Conservation (phyloP, 2,329 filamentous ascomycete species). For the Pyrenophora tritici-repentis region DNA sequence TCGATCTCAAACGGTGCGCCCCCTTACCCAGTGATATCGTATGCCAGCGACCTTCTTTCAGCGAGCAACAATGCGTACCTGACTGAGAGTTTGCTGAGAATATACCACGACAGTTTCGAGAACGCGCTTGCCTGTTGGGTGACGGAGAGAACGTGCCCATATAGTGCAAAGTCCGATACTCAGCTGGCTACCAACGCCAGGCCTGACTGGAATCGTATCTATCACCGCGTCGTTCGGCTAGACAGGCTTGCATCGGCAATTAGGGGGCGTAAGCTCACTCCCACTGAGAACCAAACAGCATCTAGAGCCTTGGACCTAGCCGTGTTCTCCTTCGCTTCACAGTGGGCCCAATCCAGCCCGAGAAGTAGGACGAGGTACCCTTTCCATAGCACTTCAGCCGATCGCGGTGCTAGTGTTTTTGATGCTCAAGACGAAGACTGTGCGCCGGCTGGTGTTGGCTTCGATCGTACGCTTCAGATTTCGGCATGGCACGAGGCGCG, state of each 20-base stretch:
- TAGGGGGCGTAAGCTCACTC: slow-evolving; percentile 50
- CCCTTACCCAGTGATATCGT: slow-evolving; percentile 26
- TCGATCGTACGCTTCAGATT: slow-evolving; percentile 48
- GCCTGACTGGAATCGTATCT: slow-evolving; percentile 57
- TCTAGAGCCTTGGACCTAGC: slow-evolving; percentile 55
- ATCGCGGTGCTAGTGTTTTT: slow-evolving; percentile 16
- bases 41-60: slow-evolving; percentile 38
- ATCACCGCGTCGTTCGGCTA: slow-evolving; percentile 55
- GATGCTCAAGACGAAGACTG: slow-evolving; percentile 5
- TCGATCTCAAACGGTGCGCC: slow-evolving; percentile 25
- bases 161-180: slow-evolving; percentile 43
- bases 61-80: slow-evolving; percentile 49
- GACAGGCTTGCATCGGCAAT: slow-evolving; percentile 52
- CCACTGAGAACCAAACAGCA: slow-evolving; percentile 51
- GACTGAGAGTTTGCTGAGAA: slow-evolving; percentile 52
- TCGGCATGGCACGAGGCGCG: slow-evolving; percentile 52
- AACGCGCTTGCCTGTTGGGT: slow-evolving; percentile 61
- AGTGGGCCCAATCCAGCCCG: slow-evolving; percentile 50
- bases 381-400: slow-evolving; percentile 22
- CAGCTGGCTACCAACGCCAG: slow-evolving; percentile 44
- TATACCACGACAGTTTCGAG: slow-evolving; percentile 62
- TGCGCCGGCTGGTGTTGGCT: slow-evolving; percentile 17
- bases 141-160: slow-evolving; percentile 60
- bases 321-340: slow-evolving; percentile 60
- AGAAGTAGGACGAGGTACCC: slow-evolving; percentile 38